A percentile compares a stretch with the other conserved stretches of the same genome.
phyloP scores from a whole-genome alignment of 208 protist genomes.

The Herpetomonas samuelpessoai region DNA sequence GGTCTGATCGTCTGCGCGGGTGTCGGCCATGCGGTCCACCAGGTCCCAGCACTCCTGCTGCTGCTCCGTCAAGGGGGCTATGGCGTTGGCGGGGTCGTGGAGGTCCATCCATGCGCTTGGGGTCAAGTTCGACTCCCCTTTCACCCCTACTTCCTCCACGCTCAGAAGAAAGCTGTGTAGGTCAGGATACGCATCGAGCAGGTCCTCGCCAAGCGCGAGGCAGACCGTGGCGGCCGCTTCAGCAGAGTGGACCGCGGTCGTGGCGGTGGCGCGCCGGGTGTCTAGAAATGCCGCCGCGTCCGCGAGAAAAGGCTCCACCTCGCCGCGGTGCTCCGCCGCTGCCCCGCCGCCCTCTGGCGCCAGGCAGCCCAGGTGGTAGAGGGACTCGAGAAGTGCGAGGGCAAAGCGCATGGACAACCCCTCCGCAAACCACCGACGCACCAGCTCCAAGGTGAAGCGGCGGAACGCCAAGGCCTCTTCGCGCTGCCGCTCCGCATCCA shows the following conservation, averaged over 20 bases:
- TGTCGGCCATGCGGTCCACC: slow-evolving; percentile 68
- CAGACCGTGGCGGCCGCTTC: slow-evolving; percentile 41
- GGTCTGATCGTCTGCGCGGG: slow-evolving; percentile 43
- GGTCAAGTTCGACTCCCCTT: slow-evolving; percentile 36
- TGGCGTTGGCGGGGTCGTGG: slow-evolving; percentile 64
- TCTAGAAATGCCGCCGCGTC: slow-evolving; percentile 52
- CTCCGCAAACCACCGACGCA: slow-evolving; percentile 37
- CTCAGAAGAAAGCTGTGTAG: slow-evolving; percentile 47
- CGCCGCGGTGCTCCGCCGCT: no score
- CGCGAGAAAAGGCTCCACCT: slow-evolving; percentile 37
- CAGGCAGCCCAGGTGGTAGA: slow-evolving; percentile 50
- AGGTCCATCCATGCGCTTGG: slow-evolving; percentile 76
- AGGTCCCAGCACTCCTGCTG: slow-evolving; percentile 66
- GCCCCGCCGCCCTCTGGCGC: no score
- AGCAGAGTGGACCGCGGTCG: slow-evolving; percentile 28
- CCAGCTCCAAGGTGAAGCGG: slow-evolving; percentile 50
- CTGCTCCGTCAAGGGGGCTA: slow-evolving; percentile 47
- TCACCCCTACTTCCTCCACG: slow-evolving; percentile 29
- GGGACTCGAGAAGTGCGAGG: slow-evolving; percentile 33
- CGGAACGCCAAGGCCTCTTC: slow-evolving; percentile 43
- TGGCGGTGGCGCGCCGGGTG: slow-evolving; percentile 20
- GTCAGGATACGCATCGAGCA: slow-evolving; percentile 38
- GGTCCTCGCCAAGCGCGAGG: slow-evolving; percentile 43
- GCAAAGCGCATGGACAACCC: slow-evolving; percentile 45
- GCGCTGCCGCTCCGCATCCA: slow-evolving; percentile 20